phyloP scores from a whole-genome alignment of 805 yeast genomes.

The Clavispora asparagi region DNA sequence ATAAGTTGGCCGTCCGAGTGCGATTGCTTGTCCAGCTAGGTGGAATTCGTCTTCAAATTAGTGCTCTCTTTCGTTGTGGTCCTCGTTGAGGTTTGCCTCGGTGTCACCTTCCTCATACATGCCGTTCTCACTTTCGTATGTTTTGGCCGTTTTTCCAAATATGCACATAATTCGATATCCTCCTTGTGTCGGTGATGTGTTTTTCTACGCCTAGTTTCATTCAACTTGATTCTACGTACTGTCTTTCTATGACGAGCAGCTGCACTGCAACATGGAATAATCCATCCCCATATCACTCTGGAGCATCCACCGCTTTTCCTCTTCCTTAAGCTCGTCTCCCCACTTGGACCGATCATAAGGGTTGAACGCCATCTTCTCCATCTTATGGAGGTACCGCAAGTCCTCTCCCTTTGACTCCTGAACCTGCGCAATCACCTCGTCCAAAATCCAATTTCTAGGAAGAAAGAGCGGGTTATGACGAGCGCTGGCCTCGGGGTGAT shows the following conservation, averaged over 20 bases:
- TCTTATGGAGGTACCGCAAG: constrained; percentile 48
- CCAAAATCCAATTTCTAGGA: constrained; percentile 82
- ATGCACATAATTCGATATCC: too few relatives aligned
- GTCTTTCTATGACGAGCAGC: constrained; percentile 60
- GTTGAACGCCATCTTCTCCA: constrained; percentile 64
- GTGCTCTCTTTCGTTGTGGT: too few relatives aligned
- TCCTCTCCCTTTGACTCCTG: constrained; percentile 48
- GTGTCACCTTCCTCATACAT: too few relatives aligned
- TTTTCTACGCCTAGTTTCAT: too few relatives aligned
- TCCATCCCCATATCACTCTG: constrained; percentile 47
- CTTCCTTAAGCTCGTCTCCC: constrained; percentile 58
- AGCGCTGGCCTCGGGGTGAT: constrained; percentile 39
- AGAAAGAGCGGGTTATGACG: constrained; percentile 70
- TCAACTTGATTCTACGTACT: too few relatives aligned
- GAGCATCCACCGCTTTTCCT: constrained; percentile 49
- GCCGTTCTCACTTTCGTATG: too few relatives aligned
- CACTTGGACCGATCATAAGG: constrained; percentile 71
- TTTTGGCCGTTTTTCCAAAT: too few relatives aligned
- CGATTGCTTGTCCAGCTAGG: background rate
- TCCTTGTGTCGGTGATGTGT: too few relatives aligned
- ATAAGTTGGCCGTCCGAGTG: background rate
- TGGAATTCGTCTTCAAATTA: too few relatives aligned
- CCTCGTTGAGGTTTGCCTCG: too few relatives aligned
- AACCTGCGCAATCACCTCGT: constrained; percentile 65
- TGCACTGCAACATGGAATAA: constrained; percentile 63